phyloP scores from a whole-genome alignment of 305 asterid species.

The Fraxinus ornus region DNA sequence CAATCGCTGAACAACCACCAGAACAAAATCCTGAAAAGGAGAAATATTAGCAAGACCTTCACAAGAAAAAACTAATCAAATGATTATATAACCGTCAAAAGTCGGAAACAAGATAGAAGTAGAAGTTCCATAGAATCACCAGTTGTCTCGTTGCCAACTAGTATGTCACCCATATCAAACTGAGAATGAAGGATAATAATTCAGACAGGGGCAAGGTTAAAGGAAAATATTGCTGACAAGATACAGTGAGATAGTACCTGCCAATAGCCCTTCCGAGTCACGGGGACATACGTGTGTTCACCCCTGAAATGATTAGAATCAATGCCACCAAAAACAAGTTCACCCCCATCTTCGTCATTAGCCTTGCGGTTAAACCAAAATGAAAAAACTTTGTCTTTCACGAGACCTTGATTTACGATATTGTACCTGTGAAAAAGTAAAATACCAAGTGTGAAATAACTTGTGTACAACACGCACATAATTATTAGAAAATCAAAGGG shows the following conservation, averaged over 20 bases:
- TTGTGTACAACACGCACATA: neutral
- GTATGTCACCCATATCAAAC: slow-evolving; percentile 92
- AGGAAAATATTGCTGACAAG: neutral
- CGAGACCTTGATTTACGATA: slow-evolving; percentile 82
- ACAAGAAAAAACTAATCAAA: neutral
- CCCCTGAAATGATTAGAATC: slow-evolving; percentile 84
- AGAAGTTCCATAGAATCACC: slow-evolving; percentile 42
- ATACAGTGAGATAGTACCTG: slow-evolving; percentile 49
- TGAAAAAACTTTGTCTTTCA: slow-evolving; percentile 68
- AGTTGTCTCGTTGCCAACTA: slow-evolving; percentile 70
- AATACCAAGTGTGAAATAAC: neutral
- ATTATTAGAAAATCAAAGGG: neutral
- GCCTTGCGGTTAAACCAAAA: slow-evolving; percentile 80
- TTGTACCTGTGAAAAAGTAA: slow-evolving; percentile 54
- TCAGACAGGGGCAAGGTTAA: slow-evolving; percentile 7
- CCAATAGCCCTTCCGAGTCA: slow-evolving; percentile 91
- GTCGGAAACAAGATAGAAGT: slow-evolving; percentile 14
- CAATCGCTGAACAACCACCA: slow-evolving; percentile 85
- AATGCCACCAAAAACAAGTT: slow-evolving; percentile 85
- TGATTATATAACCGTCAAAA: neutral
- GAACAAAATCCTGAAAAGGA: slow-evolving; percentile 61
- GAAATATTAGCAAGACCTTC: slow-evolving; percentile 23
- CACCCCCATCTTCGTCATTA: slow-evolving; percentile 77
- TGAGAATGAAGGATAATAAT: slow-evolving; percentile 33
- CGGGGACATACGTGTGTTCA: slow-evolving; percentile 76